Base-by-base conservation (phyloP, 305 asterid species). In the Plantago lanceolata region DNA sequence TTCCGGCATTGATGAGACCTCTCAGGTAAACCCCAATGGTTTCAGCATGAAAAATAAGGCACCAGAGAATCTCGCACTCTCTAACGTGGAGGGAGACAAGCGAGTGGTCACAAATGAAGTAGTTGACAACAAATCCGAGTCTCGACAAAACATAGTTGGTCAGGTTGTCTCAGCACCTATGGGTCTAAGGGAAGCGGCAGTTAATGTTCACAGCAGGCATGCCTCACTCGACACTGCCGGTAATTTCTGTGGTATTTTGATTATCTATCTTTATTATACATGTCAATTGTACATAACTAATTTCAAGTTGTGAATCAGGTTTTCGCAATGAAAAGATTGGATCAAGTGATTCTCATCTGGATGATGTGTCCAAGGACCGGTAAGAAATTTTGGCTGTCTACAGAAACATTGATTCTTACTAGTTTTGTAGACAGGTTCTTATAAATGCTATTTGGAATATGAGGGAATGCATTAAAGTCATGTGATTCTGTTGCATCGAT, bases 281-380 rank as follows among this genome's bases (percentile, higher is more conserved):
- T 43, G 44, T 52, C 20, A 21, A 2, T 59, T 48, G 57, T 20
- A 20, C 29, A 7, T 58, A 0, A n/a, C 29, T 51, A 59, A 50
- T 13, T n/a, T 33, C 17, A 35, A 57, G 17, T 45, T 6, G 61
- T 24, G 48, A 24, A 58, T 67, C 81, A 75, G 92, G 87, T 68
- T 80, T 82, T 60, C 84, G 70, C 53, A 67, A 57, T 62, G 78
- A 70, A 49, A 85, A 81, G 80, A 73, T 70, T 68, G 84, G 79
- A 63, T 56, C 78, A 8, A 63, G 67, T 40, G 83, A 85, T 76
- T 68, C 80, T 59, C 69, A 64, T 70, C 52, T 67, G 16, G 90
- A 83, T 68, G 90, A 80, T 68, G 75, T 69, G 61, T 68, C 81
- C 13, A 78, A 73, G 82, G 94, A 91, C 40, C 71, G 84, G 98